Evolutionary conservation across 2,329 filamentous ascomycete species (phyloP), one percentile per base, ranked within the genome.

Genomic region (Trichoderma polysporum): DNA sequence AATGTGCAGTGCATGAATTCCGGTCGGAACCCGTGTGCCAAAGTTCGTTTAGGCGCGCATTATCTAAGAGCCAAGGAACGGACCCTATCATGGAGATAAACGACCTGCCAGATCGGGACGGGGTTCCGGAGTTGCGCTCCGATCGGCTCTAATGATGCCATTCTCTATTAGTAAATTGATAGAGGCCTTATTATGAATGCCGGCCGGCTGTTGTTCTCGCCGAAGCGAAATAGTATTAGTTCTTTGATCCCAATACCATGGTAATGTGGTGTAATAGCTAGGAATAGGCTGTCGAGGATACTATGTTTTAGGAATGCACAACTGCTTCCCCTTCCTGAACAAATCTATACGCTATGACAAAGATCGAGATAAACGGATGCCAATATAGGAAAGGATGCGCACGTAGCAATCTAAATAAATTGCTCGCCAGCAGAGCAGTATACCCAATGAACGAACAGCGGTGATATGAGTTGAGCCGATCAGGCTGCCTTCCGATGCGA

Each of bases 101-200:
- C 19, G 66, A 68, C 66, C 66, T 68, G 60, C 66, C 66, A 37
- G 33, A 68, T 68, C 66, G 53, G 66, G 66, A 45, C 12, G 39
- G 45, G 25, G 25, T 41, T 52, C 66, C 66, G 66, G 61, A 22
- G 60, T 27, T 50, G 53, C 39, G 60, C 52, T 52, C 50, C 50
- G 37, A 64, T 64, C 60, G 60, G 37, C 39, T 57, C 39, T 33
- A 27, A 62, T 67, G 65, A 62, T 67, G 50, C 65, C 58, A 66
- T 66, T 47, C 37, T 47, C 15, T 56, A 8, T 13, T 33, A n/a
- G 3, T 39, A 17, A 3, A 49, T 31, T 45, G 25, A 6, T 3
- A 22, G 7, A 41, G n/a, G 9, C 10, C 12, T 7, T 53, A 22
- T 33, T 53, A 9, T 17, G n/a, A 54, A 45, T 45, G 60, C 35